Evolutionary conservation across 2,329 filamentous ascomycete species (phyloP).

Genomic region (Thermothelomyces thermophilus): DNA sequence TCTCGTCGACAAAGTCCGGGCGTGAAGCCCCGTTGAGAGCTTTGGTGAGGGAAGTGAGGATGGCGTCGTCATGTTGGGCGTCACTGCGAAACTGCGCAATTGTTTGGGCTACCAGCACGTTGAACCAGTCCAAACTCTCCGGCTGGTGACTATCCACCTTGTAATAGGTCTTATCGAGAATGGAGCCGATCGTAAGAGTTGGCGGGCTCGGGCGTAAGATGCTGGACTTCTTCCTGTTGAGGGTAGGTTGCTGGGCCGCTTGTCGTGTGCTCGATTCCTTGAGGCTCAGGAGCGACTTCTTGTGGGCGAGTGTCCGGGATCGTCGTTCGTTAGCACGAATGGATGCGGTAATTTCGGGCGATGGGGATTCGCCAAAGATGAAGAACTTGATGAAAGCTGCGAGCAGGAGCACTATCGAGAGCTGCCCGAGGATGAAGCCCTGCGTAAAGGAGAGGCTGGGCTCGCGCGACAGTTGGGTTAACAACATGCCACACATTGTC

Average conservation of each 20-base stretch:
- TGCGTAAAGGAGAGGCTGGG: conserved; percentile 81
- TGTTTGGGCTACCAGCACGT: conserved; percentile 91
- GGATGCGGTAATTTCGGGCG: conserved; percentile 71
- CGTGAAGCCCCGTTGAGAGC: conserved; percentile 80
- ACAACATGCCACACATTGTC: not conserved
- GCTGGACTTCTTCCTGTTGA: conserved; percentile 62
- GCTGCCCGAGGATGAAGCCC: conserved; percentile 85
- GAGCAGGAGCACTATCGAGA: conserved; percentile 84
- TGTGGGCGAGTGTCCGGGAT: conserved; percentile 67
- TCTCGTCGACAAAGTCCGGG: conserved; percentile 88
- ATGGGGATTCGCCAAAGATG: conserved; percentile 92
- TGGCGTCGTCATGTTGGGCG: conserved; percentile 84
- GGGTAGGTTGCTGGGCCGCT: conserved; percentile 28
- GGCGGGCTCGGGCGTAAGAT: conserved; percentile 63
- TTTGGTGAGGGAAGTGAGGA: conserved; percentile 76
- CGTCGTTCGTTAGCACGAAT: conserved; percentile 68
- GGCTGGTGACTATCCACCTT: conserved; percentile 93
- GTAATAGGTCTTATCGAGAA: conserved; percentile 95
- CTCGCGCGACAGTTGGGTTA: not conserved
- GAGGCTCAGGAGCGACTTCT: conserved; percentile 62
- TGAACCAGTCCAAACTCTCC: conserved; percentile 97
- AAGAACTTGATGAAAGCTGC: conserved; percentile 99
- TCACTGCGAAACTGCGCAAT: conserved; percentile 93
- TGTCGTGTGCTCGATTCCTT: conserved; percentile 39
- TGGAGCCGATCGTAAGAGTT: conserved; percentile 81